These are phyloP conservation scores for Phialocephala sp. DNA, from an alignment of 2,329 filamentous ascomycete genomes.

Conservation along the genomic window DNA sequence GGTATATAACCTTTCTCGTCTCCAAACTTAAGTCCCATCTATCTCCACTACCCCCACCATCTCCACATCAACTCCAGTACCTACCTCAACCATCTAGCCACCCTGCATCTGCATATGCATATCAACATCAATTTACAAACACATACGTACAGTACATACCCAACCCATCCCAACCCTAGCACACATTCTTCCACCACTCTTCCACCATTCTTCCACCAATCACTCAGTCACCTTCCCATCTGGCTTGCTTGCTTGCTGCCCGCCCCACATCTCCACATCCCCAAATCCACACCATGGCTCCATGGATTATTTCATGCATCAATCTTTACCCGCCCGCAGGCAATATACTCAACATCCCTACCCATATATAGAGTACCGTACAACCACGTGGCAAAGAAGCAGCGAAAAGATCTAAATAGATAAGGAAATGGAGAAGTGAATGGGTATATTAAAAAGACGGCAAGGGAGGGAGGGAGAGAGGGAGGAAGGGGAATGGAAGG, in stretches of 20 bases:
- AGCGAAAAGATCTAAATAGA: too few species aligned
- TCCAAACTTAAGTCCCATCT: not conserved
- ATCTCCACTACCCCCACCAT: too few species aligned
- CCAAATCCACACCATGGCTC: not conserved
- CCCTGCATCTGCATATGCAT: too few species aligned
- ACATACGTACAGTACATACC: too few species aligned
- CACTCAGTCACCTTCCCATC: not conserved
- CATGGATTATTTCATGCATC: not conserved
- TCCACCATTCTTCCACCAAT: constrained; percentile 2
- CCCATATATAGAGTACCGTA: too few species aligned
- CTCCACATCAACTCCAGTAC: not conserved
- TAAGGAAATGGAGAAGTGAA: too few species aligned
- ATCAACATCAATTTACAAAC: too few species aligned
- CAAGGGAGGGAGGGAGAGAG: not conserved
- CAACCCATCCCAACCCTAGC: not conserved
- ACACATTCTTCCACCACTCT: not conserved
- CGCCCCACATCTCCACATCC: too few species aligned
- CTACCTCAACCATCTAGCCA: not conserved
- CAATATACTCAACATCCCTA: too few species aligned
- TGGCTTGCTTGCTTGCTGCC: too few species aligned
- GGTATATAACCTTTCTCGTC: not conserved
- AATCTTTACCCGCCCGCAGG: not conserved
- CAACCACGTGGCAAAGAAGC: too few species aligned
- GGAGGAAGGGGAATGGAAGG: not conserved
- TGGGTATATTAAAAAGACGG: not conserved